These are phyloP conservation scores for Botryococcus braunii DNA, from an alignment of 163 green algal genomes.

Conservation along the genomic window DNA sequence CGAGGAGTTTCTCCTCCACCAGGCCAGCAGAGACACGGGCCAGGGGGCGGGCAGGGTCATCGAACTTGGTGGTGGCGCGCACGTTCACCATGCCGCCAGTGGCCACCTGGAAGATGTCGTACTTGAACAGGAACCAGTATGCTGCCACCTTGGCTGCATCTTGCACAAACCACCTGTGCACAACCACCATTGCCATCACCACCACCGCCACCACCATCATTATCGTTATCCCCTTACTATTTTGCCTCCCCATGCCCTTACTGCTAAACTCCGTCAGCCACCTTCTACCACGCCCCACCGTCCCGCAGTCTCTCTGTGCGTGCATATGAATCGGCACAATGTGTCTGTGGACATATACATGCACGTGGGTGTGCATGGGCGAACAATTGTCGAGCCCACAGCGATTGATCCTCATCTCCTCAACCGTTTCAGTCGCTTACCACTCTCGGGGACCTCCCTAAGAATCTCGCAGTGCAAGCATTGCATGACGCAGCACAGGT, in stretches of 20 bases:
- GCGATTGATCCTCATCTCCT: background rate
- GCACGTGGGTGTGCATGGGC: background rate
- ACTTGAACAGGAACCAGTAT: conserved; percentile 51
- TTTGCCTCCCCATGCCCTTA: too few species aligned
- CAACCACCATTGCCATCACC: background rate
- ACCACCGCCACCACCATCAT: too few species aligned
- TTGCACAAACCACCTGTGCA: conserved; percentile 54
- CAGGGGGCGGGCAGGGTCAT: too few species aligned
- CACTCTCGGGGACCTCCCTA: background rate
- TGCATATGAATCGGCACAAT: conserved; percentile 1
- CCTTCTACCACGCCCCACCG: too few species aligned
- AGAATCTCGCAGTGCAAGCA: background rate
- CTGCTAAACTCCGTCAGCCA: too few species aligned
- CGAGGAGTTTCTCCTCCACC: too few species aligned
- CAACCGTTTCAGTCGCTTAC: background rate
- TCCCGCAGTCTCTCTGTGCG: too few species aligned
- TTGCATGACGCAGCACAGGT: background rate
- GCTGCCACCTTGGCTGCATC: conserved; percentile 40
- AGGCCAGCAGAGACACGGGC: too few species aligned
- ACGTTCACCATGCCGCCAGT: conserved; percentile 47
- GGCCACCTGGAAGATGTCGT: conserved; percentile 58
- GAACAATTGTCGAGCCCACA: background rate
- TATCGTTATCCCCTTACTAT: too few species aligned
- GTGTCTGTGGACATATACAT: background rate
- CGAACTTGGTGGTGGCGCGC: conserved; percentile 30